Conservation (phyloP, 2,329 filamentous ascomycete species). For the Colletotrichum truncatum region DNA sequence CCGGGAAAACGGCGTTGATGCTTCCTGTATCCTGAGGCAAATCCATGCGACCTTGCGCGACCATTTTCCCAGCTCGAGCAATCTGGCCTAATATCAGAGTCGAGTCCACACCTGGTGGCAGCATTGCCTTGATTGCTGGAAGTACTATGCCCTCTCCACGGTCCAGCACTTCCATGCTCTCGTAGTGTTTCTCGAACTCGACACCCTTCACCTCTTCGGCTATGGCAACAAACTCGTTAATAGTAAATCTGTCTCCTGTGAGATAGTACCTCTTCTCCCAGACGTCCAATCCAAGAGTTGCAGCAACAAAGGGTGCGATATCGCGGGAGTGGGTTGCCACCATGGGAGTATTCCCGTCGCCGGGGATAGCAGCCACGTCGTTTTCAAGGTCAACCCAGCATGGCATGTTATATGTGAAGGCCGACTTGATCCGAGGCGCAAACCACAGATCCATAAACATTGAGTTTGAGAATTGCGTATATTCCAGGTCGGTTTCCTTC, state of each 20-base stretch:
- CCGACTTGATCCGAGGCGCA: not conserved
- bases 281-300: not conserved
- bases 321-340: not conserved
- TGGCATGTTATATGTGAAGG: not conserved
- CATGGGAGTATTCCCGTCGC: fast-evolving
- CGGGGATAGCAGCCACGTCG: not conserved
- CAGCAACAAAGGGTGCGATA: not conserved
- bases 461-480: not conserved
- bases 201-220: fast-evolving
- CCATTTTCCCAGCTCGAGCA: not conserved
- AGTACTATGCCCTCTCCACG: not conserved
- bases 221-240: not conserved
- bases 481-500: not conserved
- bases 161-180: fast-evolving
- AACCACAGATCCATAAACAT: not conserved
- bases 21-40: not conserved
- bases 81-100: not conserved
- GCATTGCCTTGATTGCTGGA: not conserved
- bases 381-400: not conserved
- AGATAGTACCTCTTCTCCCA: not conserved
- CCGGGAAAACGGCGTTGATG: not conserved
- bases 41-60: not conserved
- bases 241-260: not conserved
- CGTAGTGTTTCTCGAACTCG: not conserved
- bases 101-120: not conserved